phyloP scores from a whole-genome alignment of 257 asterid species.

The Avicennia marina region DNA sequence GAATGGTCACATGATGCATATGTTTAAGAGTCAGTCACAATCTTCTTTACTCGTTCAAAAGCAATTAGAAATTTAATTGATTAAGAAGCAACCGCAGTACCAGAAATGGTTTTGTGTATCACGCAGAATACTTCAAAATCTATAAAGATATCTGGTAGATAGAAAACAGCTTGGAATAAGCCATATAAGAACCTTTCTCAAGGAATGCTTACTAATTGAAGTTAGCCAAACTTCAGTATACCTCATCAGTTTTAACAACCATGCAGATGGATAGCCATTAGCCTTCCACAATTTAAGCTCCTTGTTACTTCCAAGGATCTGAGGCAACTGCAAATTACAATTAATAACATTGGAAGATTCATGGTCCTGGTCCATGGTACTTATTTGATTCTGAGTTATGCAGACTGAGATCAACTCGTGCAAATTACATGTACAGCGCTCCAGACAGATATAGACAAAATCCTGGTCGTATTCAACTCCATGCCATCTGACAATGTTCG shows the following conservation, averaged over 20 bases:
- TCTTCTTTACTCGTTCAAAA: no score
- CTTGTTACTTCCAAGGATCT: slow-evolving; percentile 26
- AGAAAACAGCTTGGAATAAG: neutral
- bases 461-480: slow-evolving; percentile 89
- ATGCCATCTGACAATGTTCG: slow-evolving; percentile 80
- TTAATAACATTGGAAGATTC: slow-evolving; percentile 13
- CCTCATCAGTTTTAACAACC: slow-evolving; percentile 69
- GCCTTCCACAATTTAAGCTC: slow-evolving; percentile 59
- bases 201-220: no score
- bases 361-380: slow-evolving; percentile 18
- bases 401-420: slow-evolving; percentile 49
- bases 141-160: neutral
- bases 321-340: slow-evolving; percentile 19
- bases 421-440: slow-evolving; percentile 73
- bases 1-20: no score
- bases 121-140: neutral
- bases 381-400: slow-evolving; percentile 27
- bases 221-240: slow-evolving; percentile 24
- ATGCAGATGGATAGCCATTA: slow-evolving; percentile 67
- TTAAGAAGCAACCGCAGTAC: neutral
- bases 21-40: no score
- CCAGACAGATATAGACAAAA: slow-evolving; percentile 74
- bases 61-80: no score
- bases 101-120: neutral
- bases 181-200: neutral